These are phyloP conservation scores for Desmodesmus armatus DNA, from an alignment of 139 green algal genomes.

Conservation along the genomic window DNA sequence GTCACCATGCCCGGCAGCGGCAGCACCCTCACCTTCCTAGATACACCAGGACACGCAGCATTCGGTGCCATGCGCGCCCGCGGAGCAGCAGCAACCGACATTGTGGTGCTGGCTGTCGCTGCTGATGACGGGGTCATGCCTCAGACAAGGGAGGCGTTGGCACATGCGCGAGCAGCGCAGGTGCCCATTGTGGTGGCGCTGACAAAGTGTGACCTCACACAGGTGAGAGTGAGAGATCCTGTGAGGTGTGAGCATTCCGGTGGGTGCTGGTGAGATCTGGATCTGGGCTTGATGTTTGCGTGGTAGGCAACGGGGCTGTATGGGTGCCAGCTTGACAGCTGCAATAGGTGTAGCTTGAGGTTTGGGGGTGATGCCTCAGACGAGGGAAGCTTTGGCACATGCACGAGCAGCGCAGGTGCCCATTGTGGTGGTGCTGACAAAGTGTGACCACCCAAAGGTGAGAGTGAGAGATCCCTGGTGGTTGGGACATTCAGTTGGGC, in stretches of 20 bases:
- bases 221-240: slow-evolving; percentile 45
- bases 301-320: no score
- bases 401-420: slow-evolving; percentile 72
- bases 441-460: slow-evolving; percentile 80
- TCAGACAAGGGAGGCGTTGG: slow-evolving; percentile 87
- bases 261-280: no score
- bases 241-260: no score
- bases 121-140: slow-evolving; percentile 95
- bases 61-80: slow-evolving; percentile 91
- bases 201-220: slow-evolving; percentile 87
- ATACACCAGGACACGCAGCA: slow-evolving; percentile 95
- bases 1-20: slow-evolving; percentile 74
- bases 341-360: slow-evolving; percentile 93
- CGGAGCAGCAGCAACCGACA: slow-evolving; percentile 85
- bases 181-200: slow-evolving; percentile 91
- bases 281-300: no score
- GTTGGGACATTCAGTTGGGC: no score
- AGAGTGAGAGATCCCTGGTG: no score
- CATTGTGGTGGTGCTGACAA: slow-evolving; percentile 92
- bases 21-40: slow-evolving; percentile 87
- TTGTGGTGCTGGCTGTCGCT: slow-evolving; percentile 92
- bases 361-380: slow-evolving; percentile 95
- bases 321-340: no score
- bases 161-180: slow-evolving; percentile 69
- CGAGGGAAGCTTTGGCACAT: slow-evolving; percentile 83